phyloP scores from a whole-genome alignment of 2,329 filamentous ascomycete genomes.

The Orbilia blumenaviensis region DNA sequence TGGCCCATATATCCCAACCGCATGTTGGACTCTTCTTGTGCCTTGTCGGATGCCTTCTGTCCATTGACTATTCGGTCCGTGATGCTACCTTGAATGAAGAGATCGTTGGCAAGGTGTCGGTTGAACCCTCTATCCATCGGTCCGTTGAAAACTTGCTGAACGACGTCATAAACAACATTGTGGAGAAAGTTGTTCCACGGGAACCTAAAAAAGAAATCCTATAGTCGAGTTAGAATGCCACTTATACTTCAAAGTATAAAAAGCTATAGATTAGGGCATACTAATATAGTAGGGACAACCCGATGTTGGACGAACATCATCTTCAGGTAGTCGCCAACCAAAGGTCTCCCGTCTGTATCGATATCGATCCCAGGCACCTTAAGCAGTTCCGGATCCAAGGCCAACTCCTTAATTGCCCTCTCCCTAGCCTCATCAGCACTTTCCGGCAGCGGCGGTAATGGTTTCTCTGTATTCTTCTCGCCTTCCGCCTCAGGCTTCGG shows the following conservation, averaged over 20 bases:
- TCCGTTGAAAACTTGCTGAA: constrained; percentile 98
- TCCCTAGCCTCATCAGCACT: constrained; percentile 46
- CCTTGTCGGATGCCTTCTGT: constrained; percentile 84
- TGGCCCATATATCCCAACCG: constrained; percentile 98
- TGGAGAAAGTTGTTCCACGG: constrained; percentile 99
- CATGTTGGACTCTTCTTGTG: constrained; percentile 83
- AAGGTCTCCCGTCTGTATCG: constrained; percentile 73
- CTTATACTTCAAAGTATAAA: background rate
- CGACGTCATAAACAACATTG: constrained; percentile 98
- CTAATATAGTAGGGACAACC: constrained; percentile 93
- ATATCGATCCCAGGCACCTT: constrained; percentile 64
- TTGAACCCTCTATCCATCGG: constrained; percentile 97
- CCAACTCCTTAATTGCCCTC: constrained; percentile 52
- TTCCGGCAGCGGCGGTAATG: constrained; percentile 54
- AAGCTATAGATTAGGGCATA: constrained; percentile 65
- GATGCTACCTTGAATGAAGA: constrained; percentile 89
- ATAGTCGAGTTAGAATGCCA: constrained; percentile 20
- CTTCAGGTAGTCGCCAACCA: constrained; percentile 94
- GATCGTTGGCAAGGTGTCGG: constrained; percentile 83
- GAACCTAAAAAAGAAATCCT: constrained; percentile 98
- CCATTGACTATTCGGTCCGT: constrained; percentile 92
- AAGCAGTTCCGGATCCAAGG: constrained; percentile 34
- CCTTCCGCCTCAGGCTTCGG: constrained; percentile 54
- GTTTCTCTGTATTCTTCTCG: constrained; percentile 55
- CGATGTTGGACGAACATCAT: constrained; percentile 94